Percentiles rank a stretch among this genome's conserved stretches.
Conservation (phyloP, 2,329 filamentous ascomycete species). For the Xenoacremonium recifei region DNA sequence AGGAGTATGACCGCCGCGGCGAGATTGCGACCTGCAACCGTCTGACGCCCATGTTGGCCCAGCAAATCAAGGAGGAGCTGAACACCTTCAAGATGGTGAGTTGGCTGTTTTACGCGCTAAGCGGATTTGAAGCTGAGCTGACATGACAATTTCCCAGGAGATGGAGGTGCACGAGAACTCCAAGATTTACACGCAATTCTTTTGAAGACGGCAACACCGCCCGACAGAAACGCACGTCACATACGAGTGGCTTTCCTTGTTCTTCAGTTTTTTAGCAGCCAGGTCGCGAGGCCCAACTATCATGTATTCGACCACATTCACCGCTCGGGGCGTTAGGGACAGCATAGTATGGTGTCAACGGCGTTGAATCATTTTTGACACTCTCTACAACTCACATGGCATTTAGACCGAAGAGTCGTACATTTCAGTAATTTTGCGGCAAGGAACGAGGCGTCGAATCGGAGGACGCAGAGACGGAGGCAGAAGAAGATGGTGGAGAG, state of each 20-base stretch:
- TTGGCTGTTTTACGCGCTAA: slow-evolving; percentile 4
- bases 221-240: slow-evolving; percentile 13
- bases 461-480: no score
- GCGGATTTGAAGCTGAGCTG: slow-evolving; percentile 29
- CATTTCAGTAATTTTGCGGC: slow-evolving; percentile 34
- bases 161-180: slow-evolving; percentile 99
- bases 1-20: slow-evolving; percentile 92
- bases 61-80: slow-evolving; percentile 99
- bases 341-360: slow-evolving; percentile 59
- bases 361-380: slow-evolving; percentile 48
- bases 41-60: slow-evolving; percentile 91
- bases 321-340: slow-evolving; percentile 52
- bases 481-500: slow-evolving; percentile 10
- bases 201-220: slow-evolving; percentile 64
- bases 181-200: slow-evolving; percentile 99
- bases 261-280: slow-evolving; percentile 27
- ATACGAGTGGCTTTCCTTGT: no score
- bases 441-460: no score
- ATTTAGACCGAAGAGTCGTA: slow-evolving; percentile 36
- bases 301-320: slow-evolving; percentile 53
- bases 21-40: slow-evolving; percentile 98
- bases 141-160: slow-evolving; percentile 67
- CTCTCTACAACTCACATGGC: slow-evolving; percentile 34
- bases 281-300: slow-evolving; percentile 28
- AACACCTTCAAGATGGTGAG: slow-evolving; percentile 94